These are phyloP conservation scores for Canavalia gladiata DNA, from an alignment of 306 rosid genomes.

Conservation along the genomic window DNA sequence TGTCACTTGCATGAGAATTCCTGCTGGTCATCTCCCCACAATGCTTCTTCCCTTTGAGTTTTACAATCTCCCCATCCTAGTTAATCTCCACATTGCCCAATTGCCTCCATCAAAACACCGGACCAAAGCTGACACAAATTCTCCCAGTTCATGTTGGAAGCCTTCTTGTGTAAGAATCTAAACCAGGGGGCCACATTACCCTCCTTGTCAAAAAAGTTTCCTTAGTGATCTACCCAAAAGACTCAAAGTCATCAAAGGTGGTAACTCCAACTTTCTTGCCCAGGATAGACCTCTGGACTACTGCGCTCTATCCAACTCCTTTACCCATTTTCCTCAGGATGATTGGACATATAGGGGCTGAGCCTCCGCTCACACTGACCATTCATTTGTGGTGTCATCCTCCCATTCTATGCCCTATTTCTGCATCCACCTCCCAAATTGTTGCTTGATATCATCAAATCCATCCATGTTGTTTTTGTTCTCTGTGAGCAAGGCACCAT, in stretches of 20 bases:
- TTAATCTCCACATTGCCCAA: not conserved
- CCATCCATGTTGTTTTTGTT: not conserved
- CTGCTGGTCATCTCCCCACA: not conserved
- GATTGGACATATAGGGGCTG: too few relatives aligned
- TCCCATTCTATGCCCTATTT: too few relatives aligned
- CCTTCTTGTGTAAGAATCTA: not conserved
- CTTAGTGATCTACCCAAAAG: not conserved
- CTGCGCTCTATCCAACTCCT: not conserved
- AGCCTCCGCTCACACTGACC: too few relatives aligned
- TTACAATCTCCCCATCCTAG: not conserved
- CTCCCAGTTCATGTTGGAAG: not conserved
- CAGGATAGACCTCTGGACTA: not conserved
- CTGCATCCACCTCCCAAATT: not conserved
- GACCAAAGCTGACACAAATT: not conserved
- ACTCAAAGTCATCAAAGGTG: not conserved
- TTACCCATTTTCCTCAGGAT: too few relatives aligned
- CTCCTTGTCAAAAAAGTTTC: too few relatives aligned
- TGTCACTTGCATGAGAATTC: not conserved
- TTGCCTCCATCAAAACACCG: not conserved
- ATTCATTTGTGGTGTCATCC: too few relatives aligned
- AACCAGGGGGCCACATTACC: not conserved
- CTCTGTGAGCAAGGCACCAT: too few relatives aligned
- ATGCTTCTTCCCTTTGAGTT: not conserved
- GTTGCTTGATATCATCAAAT: not conserved
- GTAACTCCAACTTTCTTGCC: not conserved